A percentile compares a stretch with the other conserved stretches of the same genome.
Evolutionary conservation across 805 yeast genomes (phyloP).

Genomic region (Candida sphagnicola): DNA sequence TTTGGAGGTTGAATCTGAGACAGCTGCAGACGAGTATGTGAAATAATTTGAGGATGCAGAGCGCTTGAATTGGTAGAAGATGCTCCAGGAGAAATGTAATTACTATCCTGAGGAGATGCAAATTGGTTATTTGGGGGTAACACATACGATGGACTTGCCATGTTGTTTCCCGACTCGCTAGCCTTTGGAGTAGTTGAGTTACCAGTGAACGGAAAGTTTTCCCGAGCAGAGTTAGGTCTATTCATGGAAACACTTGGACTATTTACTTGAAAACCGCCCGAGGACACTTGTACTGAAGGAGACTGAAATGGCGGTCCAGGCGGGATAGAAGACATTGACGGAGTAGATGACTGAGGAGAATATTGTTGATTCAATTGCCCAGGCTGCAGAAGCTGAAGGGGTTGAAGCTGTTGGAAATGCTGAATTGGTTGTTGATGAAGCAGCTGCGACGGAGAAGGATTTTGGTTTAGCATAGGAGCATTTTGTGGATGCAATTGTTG

Average conservation of each 20-base stretch:
- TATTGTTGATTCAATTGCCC: conserved; percentile 1
- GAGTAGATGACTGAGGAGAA: conserved; percentile 2
- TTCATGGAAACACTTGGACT: too few relatives aligned
- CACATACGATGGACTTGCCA: conserved; percentile 1
- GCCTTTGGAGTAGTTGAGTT: background rate
- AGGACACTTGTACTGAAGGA: background rate
- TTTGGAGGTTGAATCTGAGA: background rate
- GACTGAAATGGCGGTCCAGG: conserved; percentile 1
- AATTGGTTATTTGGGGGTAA: background rate
- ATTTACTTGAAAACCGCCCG: too few relatives aligned
- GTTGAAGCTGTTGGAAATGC: conserved; percentile 6
- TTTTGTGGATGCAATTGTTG: conserved; percentile 7
- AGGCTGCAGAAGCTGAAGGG: conserved; percentile 5
- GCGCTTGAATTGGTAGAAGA: conserved; percentile 2
- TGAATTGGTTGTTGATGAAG: conserved; percentile 5
- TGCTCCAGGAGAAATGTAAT: conserved; percentile 1
- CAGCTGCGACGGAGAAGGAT: conserved; percentile 4
- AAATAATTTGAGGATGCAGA: background rate
- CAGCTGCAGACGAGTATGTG: conserved; percentile 1
- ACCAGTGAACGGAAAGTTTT: background rate
- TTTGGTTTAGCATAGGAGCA: background rate
- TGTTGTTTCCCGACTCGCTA: background rate
- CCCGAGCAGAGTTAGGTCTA: too few relatives aligned
- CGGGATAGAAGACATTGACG: background rate
- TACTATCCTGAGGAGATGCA: conserved; percentile 1